Percentiles rank a stretch among this genome's conserved stretches.
phyloP scores from a whole-genome alignment of 2,329 filamentous ascomycete species.

The Chaetomiaceae sp. region DNA sequence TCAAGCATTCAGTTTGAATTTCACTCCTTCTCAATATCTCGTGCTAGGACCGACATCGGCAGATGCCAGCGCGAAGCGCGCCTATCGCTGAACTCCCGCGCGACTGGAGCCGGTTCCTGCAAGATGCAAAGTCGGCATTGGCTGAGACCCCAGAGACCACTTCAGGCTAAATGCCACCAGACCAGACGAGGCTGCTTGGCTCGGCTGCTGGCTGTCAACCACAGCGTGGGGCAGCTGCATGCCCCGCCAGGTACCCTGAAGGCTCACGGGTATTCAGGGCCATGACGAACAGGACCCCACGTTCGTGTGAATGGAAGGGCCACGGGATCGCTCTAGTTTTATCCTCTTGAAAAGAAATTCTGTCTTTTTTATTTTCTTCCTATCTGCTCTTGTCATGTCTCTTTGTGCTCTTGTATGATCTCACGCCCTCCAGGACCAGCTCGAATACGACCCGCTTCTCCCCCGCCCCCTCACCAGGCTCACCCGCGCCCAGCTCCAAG shows the following conservation, averaged over 20 bases:
- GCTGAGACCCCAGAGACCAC: slow-evolving; percentile 4
- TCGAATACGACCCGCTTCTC: background rate
- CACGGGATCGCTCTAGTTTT: slow-evolving; percentile 1
- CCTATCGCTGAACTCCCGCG: slow-evolving; percentile 2
- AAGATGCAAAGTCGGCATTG: slow-evolving; percentile 15
- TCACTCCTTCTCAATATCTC: too few species aligned
- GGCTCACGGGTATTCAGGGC: background rate
- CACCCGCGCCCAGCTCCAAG: too few species aligned
- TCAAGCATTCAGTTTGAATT: too few species aligned
- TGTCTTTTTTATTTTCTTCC: background rate
- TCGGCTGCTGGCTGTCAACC: slow-evolving; percentile 14
- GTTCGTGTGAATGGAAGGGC: background rate
- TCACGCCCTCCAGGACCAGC: background rate
- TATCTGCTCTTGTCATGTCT: background rate
- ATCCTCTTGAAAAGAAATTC: background rate
- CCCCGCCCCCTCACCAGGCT: too few species aligned
- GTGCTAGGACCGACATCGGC: slow-evolving; percentile 8
- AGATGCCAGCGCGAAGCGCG: slow-evolving; percentile 3
- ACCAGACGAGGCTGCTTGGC: too few species aligned
- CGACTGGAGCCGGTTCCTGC: slow-evolving; percentile 1
- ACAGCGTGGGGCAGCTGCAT: slow-evolving; percentile 6
- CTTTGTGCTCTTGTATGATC: background rate
- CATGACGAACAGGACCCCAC: slow-evolving; percentile 18
- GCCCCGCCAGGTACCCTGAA: slow-evolving; percentile 19
- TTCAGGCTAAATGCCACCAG: slow-evolving; percentile 23